These are phyloP conservation scores for Colletotrichum australisinense DNA, from an alignment of 2,329 filamentous ascomycete species.

Conservation along the genomic window DNA sequence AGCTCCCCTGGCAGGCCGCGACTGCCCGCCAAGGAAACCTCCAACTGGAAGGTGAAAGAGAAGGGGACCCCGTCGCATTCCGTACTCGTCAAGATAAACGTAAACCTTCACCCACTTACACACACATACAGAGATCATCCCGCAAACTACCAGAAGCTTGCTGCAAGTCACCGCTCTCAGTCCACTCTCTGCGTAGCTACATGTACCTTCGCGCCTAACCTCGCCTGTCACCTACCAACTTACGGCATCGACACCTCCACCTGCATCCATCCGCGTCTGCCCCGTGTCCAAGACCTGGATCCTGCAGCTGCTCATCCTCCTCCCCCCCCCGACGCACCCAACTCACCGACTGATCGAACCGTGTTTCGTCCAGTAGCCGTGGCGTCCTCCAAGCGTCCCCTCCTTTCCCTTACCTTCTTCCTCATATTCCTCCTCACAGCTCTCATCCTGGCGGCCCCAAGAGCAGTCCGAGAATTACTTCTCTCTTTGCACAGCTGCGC, in stretches of 20 bases:
- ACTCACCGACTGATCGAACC: conserved; percentile 20
- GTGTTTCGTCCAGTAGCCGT: conserved; percentile 45
- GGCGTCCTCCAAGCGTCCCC: conserved; percentile 46
- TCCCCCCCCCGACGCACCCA: conserved; percentile 26
- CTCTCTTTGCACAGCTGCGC: conserved; percentile 67
- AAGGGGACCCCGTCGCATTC: neutral
- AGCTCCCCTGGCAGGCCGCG: neutral
- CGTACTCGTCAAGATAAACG: neutral
- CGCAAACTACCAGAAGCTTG: neutral
- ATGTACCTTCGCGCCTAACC: neutral
- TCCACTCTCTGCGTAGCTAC: conserved; percentile 18
- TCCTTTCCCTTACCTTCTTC: conserved; percentile 60
- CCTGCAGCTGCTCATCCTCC: conserved; percentile 26
- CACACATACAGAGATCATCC: neutral
- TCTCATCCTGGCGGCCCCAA: conserved; percentile 76
- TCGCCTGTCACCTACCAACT: neutral
- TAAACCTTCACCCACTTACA: conserved; percentile 12
- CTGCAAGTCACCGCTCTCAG: conserved; percentile 21
- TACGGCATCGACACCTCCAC: neutral
- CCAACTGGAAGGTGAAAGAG: neutral
- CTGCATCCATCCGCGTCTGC: conserved; percentile 6
- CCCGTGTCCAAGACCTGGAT: conserved; percentile 11
- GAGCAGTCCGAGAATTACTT: conserved; percentile 68
- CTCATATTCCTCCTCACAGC: conserved; percentile 65
- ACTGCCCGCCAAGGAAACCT: neutral